Evolutionary conservation across 2,329 filamentous ascomycete species (phyloP), one percentile per base, ranked within the genome.

Genomic region (Tolypocladium ovalisporum): DNA sequence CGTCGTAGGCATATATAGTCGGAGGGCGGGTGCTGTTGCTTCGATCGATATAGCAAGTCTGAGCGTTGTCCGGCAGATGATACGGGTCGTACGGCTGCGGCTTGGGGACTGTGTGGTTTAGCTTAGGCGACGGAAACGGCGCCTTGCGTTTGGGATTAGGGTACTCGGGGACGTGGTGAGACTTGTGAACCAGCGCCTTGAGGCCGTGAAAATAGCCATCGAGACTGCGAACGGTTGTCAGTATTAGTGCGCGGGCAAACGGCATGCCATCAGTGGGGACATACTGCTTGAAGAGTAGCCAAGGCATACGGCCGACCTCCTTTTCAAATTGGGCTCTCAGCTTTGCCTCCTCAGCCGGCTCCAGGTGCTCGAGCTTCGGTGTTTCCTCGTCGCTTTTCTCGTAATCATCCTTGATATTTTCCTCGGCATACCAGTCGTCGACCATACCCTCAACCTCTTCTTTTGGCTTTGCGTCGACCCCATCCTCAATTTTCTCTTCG

Each of bases 171-270:
- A 79, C 74, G 61, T 92, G 88, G 9, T 85, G 75, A 10, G 77
- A 72, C 53, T 82, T 76, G 32, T 80, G 75, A 2, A 91, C 84
- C 58, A 96, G 70, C 0, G 83, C 83, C 63, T 86, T 83, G 57
- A 96, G 78, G 6, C 91, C 91, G 44, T 87, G 85, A 70, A 89
- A 90, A 69, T 93, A 96, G 51, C 87, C 82, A 62, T 87, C 84
- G 56, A 96, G 84, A 64, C 93, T 95, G 61, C 8, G 36, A 37
- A 0, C 24, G 44, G 0, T 15, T 15, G 29, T 35, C 44, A 52
- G 47, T 52, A n/a, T n/a, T n/a, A n/a, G 27, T 13, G 29, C 7
- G 13, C 19, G 19, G 8, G 29, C 4, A 19, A 9, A 35, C 5
- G 47, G 36, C 3, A 15, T 36, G 24, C 32, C 27, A 32, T 10